Base-by-base conservation (phyloP, 192 early-diverging fungal species). In the Phlyctochytrium bullatum region DNA sequence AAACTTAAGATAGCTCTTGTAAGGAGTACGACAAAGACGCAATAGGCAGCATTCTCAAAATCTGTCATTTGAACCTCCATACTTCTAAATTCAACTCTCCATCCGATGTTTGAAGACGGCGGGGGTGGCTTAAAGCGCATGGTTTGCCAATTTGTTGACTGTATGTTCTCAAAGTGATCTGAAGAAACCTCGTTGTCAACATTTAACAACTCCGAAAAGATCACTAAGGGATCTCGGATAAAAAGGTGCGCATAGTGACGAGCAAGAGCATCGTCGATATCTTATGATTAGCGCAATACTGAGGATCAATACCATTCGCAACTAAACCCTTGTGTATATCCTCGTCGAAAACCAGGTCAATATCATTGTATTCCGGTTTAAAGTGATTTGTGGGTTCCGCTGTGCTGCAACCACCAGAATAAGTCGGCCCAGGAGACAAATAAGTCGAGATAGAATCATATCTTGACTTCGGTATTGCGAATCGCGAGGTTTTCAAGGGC, bases 61-160 rank as follows among this genome's bases (percentile, higher is more conserved):
- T 99, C 97, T 0, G 93, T 96, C 24, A 97, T 68, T 77, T 99
- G 97, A 61, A 97, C 86, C 74, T 99, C 97, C 88, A 96, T 92
- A 35, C 91, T 90, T 34, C 97, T 83, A 80, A 99, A 99, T 78
- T 99, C 97, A 31, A 99, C 94, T 51, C 97, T 85, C 97, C 97
- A 99, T 16, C 97, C 97, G 71, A 99, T 95, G 31, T 76, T 59
- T 1, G 87, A 86, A 32, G 90, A 87, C 14, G 93, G 94, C 33
- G 96, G 91, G 14, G 97, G 97, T 34, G 94, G 93, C 80, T 99
- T 99, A 84, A 99, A 99, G 4, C 97, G 89, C 87, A 97, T 91
- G 17, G 94, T 95, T 80, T 99, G 97, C 97, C 97, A 99, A 78
- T 99, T 99, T 51, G 97, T 99, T n/a, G 91, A 93, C 81, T 99